A percentile compares a stretch with the other conserved stretches of the same genome.
Evolutionary conservation across 257 asterid species (phyloP).

Genomic region (Marsdenia floribunda): DNA sequence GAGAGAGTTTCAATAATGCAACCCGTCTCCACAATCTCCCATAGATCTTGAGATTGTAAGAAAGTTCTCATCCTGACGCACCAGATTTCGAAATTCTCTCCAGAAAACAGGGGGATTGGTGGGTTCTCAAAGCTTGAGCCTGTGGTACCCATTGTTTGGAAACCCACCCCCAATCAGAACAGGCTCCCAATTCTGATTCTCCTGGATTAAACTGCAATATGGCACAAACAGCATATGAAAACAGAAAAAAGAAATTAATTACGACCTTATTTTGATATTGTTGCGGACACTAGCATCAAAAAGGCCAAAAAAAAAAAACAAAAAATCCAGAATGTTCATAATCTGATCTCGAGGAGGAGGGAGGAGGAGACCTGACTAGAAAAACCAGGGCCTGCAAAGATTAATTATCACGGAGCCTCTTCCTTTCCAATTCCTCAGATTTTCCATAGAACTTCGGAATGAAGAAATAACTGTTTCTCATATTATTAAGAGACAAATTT

Average conservation of each 20-base stretch:
- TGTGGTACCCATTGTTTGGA: neutral
- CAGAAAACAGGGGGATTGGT: constrained; percentile 7
- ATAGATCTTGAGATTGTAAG: constrained; percentile 5
- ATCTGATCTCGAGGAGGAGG: too few species aligned
- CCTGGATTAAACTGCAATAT: too few species aligned
- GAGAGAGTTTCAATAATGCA: neutral
- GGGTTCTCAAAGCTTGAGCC: neutral
- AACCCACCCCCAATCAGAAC: neutral
- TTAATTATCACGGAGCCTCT: neutral
- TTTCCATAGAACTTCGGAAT: neutral
- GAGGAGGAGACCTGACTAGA: too few species aligned
- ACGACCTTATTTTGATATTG: neutral
- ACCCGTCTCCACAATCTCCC: constrained; percentile 8
- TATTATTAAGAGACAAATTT: neutral
- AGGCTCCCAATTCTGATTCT: neutral
- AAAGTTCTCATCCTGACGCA: constrained; percentile 7
- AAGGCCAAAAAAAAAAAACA: too few species aligned
- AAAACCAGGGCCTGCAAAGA: neutral
- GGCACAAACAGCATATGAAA: too few species aligned
- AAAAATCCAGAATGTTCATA: too few species aligned
- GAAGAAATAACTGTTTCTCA: neutral
- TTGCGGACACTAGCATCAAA: neutral
- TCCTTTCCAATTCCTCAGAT: neutral
- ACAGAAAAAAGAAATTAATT: too few species aligned
- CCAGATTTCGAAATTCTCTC: constrained; percentile 10